Percentiles rank a stretch among this genome's conserved stretches.
These are phyloP conservation scores for Cladosporium velox DNA, from an alignment of 2,329 filamentous ascomycete genomes.

Conservation along the genomic window DNA sequence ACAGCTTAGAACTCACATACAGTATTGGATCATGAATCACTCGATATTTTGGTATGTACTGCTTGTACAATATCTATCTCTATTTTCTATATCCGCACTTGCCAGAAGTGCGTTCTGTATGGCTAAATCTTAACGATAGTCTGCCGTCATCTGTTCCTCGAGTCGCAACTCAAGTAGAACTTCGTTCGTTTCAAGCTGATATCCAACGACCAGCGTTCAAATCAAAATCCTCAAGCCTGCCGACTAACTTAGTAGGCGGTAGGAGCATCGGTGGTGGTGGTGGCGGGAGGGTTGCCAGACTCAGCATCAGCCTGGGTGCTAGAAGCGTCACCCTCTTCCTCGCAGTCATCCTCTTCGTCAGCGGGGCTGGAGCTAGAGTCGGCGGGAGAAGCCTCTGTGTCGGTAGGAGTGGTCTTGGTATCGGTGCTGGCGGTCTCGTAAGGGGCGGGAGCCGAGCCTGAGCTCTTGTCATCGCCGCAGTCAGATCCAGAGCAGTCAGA, in stretches of 20 bases:
- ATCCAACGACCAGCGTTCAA: neutral
- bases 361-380: slow-evolving; percentile 28
- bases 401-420: neutral
- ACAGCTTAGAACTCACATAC: neutral
- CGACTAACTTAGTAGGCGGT: neutral
- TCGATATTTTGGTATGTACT: neutral
- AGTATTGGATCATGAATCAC: neutral
- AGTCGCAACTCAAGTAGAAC: neutral
- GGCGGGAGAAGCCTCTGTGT: slow-evolving; percentile 3
- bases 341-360: slow-evolving; percentile 19
- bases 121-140: neutral
- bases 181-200: neutral
- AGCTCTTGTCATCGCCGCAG: neutral
- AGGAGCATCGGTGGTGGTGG: slow-evolving; percentile 1
- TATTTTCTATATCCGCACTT: neutral
- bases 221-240: neutral
- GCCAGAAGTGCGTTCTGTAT: neutral
- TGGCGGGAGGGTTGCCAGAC: slow-evolving; percentile 13
- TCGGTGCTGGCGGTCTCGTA: neutral
- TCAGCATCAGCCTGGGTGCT: slow-evolving; percentile 20
- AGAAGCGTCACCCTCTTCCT: slow-evolving; percentile 7
- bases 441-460: slow-evolving; percentile 8
- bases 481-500: neutral
- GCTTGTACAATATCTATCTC: neutral
- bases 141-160: neutral